Evolutionary conservation across 2,329 filamentous ascomycete species (phyloP).

Genomic region (Fusarium sp.): DNA sequence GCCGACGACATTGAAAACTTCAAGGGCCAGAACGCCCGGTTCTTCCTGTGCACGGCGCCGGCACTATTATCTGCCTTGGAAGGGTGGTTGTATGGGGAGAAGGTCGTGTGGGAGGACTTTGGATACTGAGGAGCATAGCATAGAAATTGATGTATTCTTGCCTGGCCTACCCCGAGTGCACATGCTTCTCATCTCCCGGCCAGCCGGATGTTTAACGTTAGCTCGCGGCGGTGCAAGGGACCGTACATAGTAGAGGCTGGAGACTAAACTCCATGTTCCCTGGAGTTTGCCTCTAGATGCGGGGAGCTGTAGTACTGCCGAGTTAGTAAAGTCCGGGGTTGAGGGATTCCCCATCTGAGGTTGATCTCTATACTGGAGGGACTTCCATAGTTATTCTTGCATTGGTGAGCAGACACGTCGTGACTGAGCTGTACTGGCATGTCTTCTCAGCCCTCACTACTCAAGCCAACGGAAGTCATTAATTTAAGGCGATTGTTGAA

Average conservation of each 20-base stretch:
- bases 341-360: slow-evolving; percentile 11
- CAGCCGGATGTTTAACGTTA: slow-evolving; percentile 28
- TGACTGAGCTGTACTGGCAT: neutral
- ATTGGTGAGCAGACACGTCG: neutral
- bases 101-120: slow-evolving; percentile 72
- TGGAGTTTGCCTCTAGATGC: slow-evolving; percentile 30
- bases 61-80: slow-evolving; percentile 58
- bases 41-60: slow-evolving; percentile 64
- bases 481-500: slow-evolving; percentile 1
- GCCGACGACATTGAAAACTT: slow-evolving; percentile 58
- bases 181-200: slow-evolving; percentile 21
- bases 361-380: neutral
- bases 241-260: neutral
- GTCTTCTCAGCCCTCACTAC: neutral
- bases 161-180: neutral
- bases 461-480: neutral
- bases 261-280: slow-evolving; percentile 2
- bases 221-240: slow-evolving; percentile 32
- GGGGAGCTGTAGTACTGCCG: slow-evolving; percentile 32
- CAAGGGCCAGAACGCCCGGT: slow-evolving; percentile 60
- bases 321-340: slow-evolving; percentile 27
- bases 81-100: slow-evolving; percentile 68
- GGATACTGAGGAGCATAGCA: slow-evolving; percentile 59
- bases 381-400: neutral
- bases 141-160: slow-evolving; percentile 6